Evolutionary conservation across 2,329 filamentous ascomycete species (phyloP), one percentile per base, ranked within the genome.

Genomic region (Pseudohalonectria lignicola): DNA sequence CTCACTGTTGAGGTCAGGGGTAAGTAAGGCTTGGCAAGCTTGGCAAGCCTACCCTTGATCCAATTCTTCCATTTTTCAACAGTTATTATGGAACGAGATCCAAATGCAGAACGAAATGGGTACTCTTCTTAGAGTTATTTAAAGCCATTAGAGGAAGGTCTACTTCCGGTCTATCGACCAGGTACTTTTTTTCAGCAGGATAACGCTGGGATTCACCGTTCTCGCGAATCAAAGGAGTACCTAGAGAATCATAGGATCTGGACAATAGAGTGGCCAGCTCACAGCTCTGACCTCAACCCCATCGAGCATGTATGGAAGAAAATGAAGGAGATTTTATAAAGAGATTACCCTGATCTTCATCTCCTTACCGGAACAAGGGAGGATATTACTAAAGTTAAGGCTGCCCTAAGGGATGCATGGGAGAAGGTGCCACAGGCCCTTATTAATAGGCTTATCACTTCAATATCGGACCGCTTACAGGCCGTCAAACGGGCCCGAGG

Each of bases 281-380:
- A 41, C 32, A 41, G 33, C 30, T 29, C 21, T 2, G 29, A 39
- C 28, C 20, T 41, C 13, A 41, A 36, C 32, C 40, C 28, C 5
- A 36, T 39, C 19, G 21, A 41, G 17, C 40, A 36, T 19, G 28
- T 36, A 2, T 36, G 21, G 32, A 32, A 32, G 9, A n/a, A n/a
- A 4, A 30, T 39, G 32, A 41, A 34, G 32, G 12, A 18, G 28
- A 41, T 39, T 8, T 15, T 39, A 13, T 12, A 12, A 6, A 36
- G n/a, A 20, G 32, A 30, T n/a, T 39, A 5, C n/a, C n/a, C n/a
- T 31, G 10, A 17, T 4, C n/a, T 31, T 16, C 30, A 31, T 16
- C 5, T 16, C 11, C 17, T 31, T 10, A 17, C 17, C 10, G 16
- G 4, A 36, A 25, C 34, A n/a, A 10, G 19, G 19, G 5, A 25